Conservation (phyloP, 2,329 filamentous ascomycete species). For the Fusarium mexicanum region DNA sequence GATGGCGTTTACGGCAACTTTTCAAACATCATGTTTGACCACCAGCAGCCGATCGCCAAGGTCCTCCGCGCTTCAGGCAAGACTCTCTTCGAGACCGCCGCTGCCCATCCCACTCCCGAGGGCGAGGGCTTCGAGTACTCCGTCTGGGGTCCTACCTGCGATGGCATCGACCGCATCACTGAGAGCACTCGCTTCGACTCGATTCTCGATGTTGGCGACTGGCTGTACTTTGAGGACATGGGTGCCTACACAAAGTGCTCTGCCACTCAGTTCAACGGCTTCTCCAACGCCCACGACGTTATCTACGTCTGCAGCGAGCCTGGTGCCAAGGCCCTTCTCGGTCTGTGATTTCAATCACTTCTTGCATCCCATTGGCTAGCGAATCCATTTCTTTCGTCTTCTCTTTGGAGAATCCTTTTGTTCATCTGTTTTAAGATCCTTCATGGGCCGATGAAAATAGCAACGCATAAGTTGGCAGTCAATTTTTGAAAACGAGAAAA, state of each 20-base stretch:
- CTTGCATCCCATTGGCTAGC: neutral
- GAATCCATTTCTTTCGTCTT: slow-evolving; percentile 32
- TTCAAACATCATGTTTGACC: slow-evolving; percentile 98
- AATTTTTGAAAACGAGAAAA: neutral
- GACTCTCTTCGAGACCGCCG: slow-evolving; percentile 66
- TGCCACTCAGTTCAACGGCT: slow-evolving; percentile 97
- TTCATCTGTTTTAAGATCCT: slow-evolving; percentile 10
- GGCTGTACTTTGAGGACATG: slow-evolving; percentile 99
- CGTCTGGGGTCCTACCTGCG: slow-evolving; percentile 97
- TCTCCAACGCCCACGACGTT: slow-evolving; percentile 89
- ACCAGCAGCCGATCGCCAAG: slow-evolving; percentile 89
- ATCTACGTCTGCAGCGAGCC: slow-evolving; percentile 96
- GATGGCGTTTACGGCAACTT: slow-evolving; percentile 99
- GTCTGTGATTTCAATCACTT: slow-evolving; percentile 21
- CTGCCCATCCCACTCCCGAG: slow-evolving; percentile 57
- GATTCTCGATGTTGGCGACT: slow-evolving; percentile 90
- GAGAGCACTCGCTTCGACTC: slow-evolving; percentile 81
- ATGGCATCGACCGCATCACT: slow-evolving; percentile 95
- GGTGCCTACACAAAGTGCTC: slow-evolving; percentile 99
- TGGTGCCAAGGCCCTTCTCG: slow-evolving; percentile 79
- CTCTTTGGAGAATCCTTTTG: slow-evolving; percentile 26
- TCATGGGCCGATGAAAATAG: neutral
- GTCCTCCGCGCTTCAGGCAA: slow-evolving; percentile 73
- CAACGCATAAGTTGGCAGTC: neutral
- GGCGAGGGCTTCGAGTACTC: slow-evolving; percentile 80